Evolutionary conservation across 768 basidiomycete species (phyloP).

Genomic region (Coprinopsis marcescibilis): DNA sequence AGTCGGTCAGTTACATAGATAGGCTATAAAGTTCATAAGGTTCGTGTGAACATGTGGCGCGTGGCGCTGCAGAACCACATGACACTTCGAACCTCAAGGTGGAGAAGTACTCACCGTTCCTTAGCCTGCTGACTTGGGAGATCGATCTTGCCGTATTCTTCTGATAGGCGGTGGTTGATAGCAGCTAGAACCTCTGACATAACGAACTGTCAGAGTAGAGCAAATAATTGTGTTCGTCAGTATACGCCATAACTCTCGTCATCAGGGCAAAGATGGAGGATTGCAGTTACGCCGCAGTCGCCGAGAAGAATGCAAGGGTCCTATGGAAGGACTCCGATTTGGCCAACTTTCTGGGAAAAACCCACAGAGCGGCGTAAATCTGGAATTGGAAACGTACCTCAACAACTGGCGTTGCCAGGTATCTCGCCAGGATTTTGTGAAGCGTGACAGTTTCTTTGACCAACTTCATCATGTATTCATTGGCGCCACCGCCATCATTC

Average conservation of each 20-base stretch:
- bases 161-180: constrained; percentile 85
- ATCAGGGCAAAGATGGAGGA: constrained; percentile 8
- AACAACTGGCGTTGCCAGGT: constrained; percentile 70
- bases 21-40: background rate
- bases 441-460: constrained; percentile 94
- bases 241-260: background rate
- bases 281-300: too few species aligned
- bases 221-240: constrained; percentile 13
- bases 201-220: constrained; percentile 52
- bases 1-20: constrained; percentile 1
- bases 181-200: constrained; percentile 94
- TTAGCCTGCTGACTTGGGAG: constrained; percentile 82
- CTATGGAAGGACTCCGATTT: too few species aligned
- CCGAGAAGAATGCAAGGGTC: too few species aligned
- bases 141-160: constrained; percentile 80
- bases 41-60: constrained; percentile 1
- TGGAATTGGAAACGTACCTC: constrained; percentile 51
- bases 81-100: background rate
- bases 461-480: constrained; percentile 89
- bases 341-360: too few species aligned
- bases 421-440: constrained; percentile 93
- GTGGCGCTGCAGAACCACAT: background rate
- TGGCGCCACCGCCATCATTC: constrained; percentile 56
- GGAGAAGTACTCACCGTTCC: constrained; percentile 53
- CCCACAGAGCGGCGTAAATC: constrained; percentile 11